phyloP scores from a whole-genome alignment of 441 rosid species.

The Gossypium schwendimanii region DNA sequence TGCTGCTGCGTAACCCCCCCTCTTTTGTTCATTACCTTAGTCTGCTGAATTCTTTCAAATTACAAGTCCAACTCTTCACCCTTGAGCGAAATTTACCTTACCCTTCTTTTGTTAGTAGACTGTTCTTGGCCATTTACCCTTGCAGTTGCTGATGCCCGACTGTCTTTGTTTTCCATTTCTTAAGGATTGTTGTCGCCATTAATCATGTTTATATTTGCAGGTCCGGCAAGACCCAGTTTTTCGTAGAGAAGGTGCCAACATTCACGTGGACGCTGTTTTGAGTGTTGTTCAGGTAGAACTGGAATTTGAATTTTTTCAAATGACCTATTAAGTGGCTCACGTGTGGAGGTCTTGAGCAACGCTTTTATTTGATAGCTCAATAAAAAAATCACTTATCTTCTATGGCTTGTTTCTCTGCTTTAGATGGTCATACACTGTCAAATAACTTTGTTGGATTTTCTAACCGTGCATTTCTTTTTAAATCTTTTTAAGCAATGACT shows the following conservation, averaged over 20 bases:
- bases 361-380: neutral
- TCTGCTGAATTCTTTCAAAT: neutral
- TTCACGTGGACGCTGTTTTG: constrained; percentile 82
- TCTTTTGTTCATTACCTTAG: neutral
- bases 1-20: neutral
- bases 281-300: constrained; percentile 72
- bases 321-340: neutral
- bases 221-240: constrained; percentile 93
- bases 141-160: neutral
- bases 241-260: constrained; percentile 88
- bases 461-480: neutral
- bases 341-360: neutral
- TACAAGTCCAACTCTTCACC: neutral
- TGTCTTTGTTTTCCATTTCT: neutral
- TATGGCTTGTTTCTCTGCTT: neutral
- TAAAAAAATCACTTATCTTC: neutral
- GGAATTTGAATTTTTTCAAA: neutral
- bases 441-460: neutral
- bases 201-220: constrained; percentile 26
- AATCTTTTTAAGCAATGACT: neutral
- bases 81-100: neutral
- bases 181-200: neutral
- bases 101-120: neutral
- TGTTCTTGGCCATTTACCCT: neutral
- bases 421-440: neutral